Evolutionary conservation across 306 rosid species (phyloP).

Genomic region (Medicago ruthenica): DNA sequence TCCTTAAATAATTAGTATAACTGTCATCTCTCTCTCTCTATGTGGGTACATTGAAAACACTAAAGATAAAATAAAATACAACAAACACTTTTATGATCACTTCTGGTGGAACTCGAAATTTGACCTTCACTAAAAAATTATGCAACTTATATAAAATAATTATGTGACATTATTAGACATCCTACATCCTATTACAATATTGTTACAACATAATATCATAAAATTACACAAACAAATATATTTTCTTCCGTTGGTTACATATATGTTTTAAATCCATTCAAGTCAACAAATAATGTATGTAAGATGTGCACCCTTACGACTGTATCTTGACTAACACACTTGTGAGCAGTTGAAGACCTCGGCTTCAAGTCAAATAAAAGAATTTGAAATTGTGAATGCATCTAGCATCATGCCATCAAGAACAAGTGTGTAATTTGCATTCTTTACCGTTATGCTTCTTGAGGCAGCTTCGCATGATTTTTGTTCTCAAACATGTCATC

Average conservation of each 20-base stretch:
- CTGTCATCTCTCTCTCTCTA: background rate
- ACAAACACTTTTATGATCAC: conserved; percentile 20
- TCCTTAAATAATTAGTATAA: background rate
- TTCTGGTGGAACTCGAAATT: background rate
- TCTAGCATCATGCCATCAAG: conserved; percentile 34
- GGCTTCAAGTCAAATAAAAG: conserved; percentile 33
- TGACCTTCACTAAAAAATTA: conserved; percentile 27
- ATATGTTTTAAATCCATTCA: conserved; percentile 25
- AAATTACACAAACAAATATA: conserved; percentile 32
- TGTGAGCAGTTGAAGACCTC: conserved; percentile 8
- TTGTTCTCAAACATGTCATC: conserved; percentile 13
- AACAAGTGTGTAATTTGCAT: conserved; percentile 26
- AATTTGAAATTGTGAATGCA: conserved; percentile 38
- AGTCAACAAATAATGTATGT: conserved; percentile 2
- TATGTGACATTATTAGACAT: conserved; percentile 8
- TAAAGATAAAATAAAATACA: background rate
- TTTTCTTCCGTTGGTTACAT: conserved; percentile 10
- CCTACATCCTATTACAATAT: conserved; percentile 7
- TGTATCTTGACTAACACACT: conserved; percentile 21
- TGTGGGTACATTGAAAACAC: background rate
- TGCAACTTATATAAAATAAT: conserved; percentile 14
- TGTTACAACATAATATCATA: conserved; percentile 31
- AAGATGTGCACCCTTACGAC: background rate
- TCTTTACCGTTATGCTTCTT: conserved; percentile 20
- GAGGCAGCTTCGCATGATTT: conserved; percentile 40